Conservation (phyloP, 1,284 basidiomycete species). For the Ustilago shanxiensis region DNA sequence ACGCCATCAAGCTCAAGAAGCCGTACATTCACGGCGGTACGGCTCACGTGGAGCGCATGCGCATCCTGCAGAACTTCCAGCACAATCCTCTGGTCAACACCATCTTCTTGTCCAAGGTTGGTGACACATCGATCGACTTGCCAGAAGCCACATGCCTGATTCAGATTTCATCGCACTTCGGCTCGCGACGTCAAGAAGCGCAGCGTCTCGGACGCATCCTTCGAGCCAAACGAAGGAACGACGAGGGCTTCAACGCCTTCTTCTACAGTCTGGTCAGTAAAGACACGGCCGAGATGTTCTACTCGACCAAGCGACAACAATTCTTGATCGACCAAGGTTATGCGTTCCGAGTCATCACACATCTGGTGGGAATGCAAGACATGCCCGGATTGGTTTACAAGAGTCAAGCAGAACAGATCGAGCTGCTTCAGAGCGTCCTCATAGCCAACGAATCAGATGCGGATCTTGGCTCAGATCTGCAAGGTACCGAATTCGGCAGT, state of each 20-base stretch:
- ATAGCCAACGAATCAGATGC: slow-evolving; percentile 91
- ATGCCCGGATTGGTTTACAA: slow-evolving; percentile 91
- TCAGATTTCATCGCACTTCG: slow-evolving; percentile 99
- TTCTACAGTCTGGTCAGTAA: slow-evolving; percentile 99
- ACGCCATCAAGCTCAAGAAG: slow-evolving; percentile 93
- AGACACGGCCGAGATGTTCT: slow-evolving; percentile 99
- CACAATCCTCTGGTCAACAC: slow-evolving; percentile 94
- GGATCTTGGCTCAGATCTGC: slow-evolving; percentile 86
- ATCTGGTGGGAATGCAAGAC: slow-evolving; percentile 89
- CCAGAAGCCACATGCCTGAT: slow-evolving; percentile 99
- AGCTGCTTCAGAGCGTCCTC: slow-evolving; percentile 88
- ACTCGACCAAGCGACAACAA: slow-evolving; percentile 98
- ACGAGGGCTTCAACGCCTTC: slow-evolving; percentile 99
- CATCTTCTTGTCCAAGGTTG: slow-evolving; percentile 98
- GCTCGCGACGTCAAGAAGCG: slow-evolving; percentile 96
- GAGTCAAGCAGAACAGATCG: slow-evolving; percentile 92
- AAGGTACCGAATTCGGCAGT: slow-evolving; percentile 70
- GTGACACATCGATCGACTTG: slow-evolving; percentile 98
- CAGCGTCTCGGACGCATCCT: slow-evolving; percentile 93
- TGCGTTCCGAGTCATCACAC: slow-evolving; percentile 99
- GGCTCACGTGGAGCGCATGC: slow-evolving; percentile 93
- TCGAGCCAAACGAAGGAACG: slow-evolving; percentile 95
- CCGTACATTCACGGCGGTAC: slow-evolving; percentile 97
- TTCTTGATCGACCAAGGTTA: slow-evolving; percentile 99
- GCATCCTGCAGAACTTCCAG: slow-evolving; percentile 94